phyloP scores from a whole-genome alignment of 2,329 filamentous ascomycete genomes.

The Trichoderma sp. region DNA sequence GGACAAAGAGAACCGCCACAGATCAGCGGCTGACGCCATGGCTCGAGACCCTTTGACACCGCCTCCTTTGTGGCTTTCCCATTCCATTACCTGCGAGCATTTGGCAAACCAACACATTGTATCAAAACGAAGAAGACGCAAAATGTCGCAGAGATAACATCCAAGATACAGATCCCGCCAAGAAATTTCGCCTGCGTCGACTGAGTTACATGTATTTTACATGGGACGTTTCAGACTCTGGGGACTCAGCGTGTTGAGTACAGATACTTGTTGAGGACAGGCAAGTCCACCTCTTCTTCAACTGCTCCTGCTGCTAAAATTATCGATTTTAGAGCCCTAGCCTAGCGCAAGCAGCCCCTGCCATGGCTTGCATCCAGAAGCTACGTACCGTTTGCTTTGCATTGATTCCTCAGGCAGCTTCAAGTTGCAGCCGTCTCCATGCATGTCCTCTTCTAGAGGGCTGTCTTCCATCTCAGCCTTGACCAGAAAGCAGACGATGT shows the following conservation, averaged over 20 bases:
- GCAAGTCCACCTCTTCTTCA: background rate
- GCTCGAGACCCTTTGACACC: slow-evolving; percentile 5
- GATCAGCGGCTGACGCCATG: slow-evolving; percentile 25
- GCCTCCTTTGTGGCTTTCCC: slow-evolving; percentile 16
- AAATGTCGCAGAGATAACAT: too few species aligned
- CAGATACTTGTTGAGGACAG: too few species aligned
- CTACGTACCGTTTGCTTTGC: background rate
- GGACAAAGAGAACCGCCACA: slow-evolving; percentile 8
- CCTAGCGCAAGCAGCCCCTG: slow-evolving; percentile 21
- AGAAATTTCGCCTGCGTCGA: background rate
- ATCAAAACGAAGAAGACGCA: too few species aligned
- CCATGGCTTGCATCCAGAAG: background rate
- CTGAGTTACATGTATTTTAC: background rate
- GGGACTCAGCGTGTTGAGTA: background rate
- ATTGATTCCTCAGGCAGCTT: background rate
- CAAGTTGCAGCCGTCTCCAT: background rate
- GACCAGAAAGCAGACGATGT: background rate
- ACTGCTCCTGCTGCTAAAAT: slow-evolving; percentile 22
- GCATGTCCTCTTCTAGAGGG: too few species aligned
- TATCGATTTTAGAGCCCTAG: slow-evolving; percentile 22
- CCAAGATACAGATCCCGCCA: background rate
- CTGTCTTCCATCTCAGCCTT: too few species aligned
- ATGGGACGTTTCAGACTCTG: too few species aligned
- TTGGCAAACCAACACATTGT: too few species aligned
- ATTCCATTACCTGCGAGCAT: background rate